Conservation (phyloP, 257 asterid genomes). For the Linderniella brevidens region DNA sequence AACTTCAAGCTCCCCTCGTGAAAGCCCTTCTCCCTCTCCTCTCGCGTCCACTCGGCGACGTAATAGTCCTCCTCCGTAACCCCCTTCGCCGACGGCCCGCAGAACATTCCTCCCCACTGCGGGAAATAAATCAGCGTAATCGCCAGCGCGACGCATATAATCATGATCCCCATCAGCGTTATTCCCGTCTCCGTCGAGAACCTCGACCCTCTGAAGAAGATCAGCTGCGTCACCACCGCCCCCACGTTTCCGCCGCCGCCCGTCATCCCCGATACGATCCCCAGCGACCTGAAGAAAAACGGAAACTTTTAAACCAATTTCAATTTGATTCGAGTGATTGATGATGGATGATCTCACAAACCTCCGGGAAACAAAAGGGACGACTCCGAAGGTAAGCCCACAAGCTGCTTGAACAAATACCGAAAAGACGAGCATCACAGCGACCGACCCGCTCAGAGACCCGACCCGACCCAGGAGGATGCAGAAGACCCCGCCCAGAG, state of each 20-base stretch:
- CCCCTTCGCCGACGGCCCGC: constrained; percentile 43
- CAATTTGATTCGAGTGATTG: not conserved
- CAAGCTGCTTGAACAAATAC: constrained; percentile 81
- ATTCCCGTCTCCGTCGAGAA: constrained; percentile 60
- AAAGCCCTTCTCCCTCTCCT: constrained; percentile 37
- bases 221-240: constrained; percentile 56
- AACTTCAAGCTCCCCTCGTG: constrained; percentile 57
- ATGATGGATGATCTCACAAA: constrained; percentile 5
- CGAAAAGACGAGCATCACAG: constrained; percentile 55
- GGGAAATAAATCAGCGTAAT: constrained; percentile 52
- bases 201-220: constrained; percentile 62
- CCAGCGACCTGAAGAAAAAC: constrained; percentile 38
- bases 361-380: constrained; percentile 77
- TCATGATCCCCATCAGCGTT: constrained; percentile 72
- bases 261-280: constrained; percentile 67
- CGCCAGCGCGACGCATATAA: constrained; percentile 38
- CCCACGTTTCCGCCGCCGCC: constrained; percentile 87
- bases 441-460: constrained; percentile 35
- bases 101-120: constrained; percentile 87
- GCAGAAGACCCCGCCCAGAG: constrained; percentile 54
- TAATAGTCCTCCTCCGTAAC: constrained; percentile 68
- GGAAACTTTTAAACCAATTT: not conserved
- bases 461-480: constrained; percentile 43
- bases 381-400: constrained; percentile 84
- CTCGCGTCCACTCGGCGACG: constrained; percentile 51